Evolutionary conservation across 169 alveolate species (phyloP).

Genomic region (Plasmodium yoelii): DNA sequence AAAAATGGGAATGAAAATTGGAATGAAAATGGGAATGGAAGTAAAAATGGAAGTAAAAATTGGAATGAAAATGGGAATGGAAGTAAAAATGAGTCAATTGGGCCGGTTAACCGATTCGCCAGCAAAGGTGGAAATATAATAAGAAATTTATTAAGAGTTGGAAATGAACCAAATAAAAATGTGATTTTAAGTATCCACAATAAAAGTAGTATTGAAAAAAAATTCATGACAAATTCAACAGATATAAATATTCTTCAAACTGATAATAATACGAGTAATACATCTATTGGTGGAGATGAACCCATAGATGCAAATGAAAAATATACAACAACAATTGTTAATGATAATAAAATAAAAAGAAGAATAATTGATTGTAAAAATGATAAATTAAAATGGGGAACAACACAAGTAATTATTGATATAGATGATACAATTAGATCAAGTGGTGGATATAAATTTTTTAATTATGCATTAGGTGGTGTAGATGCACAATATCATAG

Average conservation of each 20-base stretch:
- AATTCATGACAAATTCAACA: not conserved
- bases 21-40: too few relatives aligned
- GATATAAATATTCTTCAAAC: not conserved
- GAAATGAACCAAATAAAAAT: not conserved
- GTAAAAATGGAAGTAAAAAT: too few relatives aligned
- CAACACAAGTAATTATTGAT: constrained; percentile 85
- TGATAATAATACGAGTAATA: too few relatives aligned
- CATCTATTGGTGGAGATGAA: not conserved
- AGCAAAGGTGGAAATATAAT: not conserved
- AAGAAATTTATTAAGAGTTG: not conserved
- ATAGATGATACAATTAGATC: constrained; percentile 90
- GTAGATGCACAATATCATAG: constrained; percentile 88
- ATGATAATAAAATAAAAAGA: constrained; percentile 26
- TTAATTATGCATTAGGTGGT: constrained; percentile 89
- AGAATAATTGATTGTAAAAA: constrained; percentile 67
- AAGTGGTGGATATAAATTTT: constrained; percentile 88
- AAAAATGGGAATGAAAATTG: too few relatives aligned
- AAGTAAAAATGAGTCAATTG: too few relatives aligned
- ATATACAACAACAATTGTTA: not conserved
- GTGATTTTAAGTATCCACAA: too few relatives aligned
- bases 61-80: too few relatives aligned
- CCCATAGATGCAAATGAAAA: not conserved
- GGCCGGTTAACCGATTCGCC: too few relatives aligned
- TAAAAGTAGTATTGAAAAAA: not conserved
- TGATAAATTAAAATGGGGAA: constrained; percentile 57